Conservation (phyloP, 495 filamentous ascomycete genomes). For the Hyaloscypha finlandica region DNA sequence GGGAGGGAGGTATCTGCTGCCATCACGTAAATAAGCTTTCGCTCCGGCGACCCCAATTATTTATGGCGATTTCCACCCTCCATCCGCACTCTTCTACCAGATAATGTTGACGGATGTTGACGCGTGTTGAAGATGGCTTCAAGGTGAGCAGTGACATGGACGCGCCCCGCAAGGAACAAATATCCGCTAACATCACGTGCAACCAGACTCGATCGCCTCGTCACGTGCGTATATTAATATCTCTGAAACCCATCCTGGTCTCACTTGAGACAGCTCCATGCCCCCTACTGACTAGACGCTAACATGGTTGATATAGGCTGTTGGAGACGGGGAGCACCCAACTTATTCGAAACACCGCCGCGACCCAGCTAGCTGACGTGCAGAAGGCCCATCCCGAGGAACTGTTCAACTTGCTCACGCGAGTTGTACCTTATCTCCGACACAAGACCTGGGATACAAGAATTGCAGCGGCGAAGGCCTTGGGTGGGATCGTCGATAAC, state of each 20-base stretch:
- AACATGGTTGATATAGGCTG: slow-evolving; percentile 55
- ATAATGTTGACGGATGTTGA: slow-evolving; percentile 30
- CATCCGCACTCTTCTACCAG: slow-evolving; percentile 9
- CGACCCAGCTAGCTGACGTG: slow-evolving; percentile 93
- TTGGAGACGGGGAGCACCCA: slow-evolving; percentile 95
- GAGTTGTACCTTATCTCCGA: slow-evolving; percentile 87
- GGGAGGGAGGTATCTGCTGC: not conserved
- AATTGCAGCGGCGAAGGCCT: slow-evolving; percentile 85
- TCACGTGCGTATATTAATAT: slow-evolving; percentile 70
- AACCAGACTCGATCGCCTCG: slow-evolving; percentile 80
- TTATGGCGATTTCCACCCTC: slow-evolving; percentile 20
- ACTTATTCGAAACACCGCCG: slow-evolving; percentile 93
- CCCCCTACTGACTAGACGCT: not conserved
- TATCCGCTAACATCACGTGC: slow-evolving; percentile 31
- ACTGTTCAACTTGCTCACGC: slow-evolving; percentile 93
- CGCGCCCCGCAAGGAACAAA: not conserved
- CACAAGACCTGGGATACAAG: slow-evolving; percentile 96
- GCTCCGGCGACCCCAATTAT: slow-evolving; percentile 12
- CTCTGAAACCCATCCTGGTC: slow-evolving; percentile 18
- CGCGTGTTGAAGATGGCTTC: slow-evolving; percentile 50
- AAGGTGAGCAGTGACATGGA: slow-evolving; percentile 41
- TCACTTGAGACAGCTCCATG: slow-evolving; percentile 14
- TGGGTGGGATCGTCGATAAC: slow-evolving; percentile 90
- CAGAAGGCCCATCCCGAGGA: slow-evolving; percentile 98
- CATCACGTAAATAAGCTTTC: slow-evolving; percentile 8